A percentile compares a stretch with the other conserved stretches of the same genome.
These are phyloP conservation scores for Dioscorea dumetorum DNA, from an alignment of 106 monocot genomes.

Conservation along the genomic window DNA sequence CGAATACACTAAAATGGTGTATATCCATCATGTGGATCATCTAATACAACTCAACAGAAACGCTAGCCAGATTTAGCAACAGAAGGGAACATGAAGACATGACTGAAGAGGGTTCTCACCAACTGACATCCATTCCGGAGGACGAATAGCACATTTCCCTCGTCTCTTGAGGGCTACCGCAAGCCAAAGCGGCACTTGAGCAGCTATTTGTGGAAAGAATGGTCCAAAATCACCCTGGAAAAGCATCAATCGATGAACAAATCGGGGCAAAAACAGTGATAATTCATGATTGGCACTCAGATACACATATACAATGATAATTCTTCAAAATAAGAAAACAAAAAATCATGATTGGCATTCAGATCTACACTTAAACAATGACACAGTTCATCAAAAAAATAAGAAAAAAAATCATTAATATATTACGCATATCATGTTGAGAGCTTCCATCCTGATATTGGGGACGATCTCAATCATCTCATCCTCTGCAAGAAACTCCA, in stretches of 20 bases:
- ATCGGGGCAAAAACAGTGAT: not conserved
- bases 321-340: not conserved
- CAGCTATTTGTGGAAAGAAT: slow-evolving; percentile 51
- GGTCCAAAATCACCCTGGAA: slow-evolving; percentile 68
- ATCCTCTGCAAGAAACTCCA: slow-evolving; percentile 89
- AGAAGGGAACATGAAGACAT: not conserved
- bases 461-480: slow-evolving; percentile 84
- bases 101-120: slow-evolving; percentile 18
- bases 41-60: no score
- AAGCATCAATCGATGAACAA: not conserved
- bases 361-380: no score
- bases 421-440: slow-evolving; percentile 81
- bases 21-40: no score
- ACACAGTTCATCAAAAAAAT: not conserved
- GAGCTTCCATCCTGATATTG: slow-evolving; percentile 75
- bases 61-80: no score
- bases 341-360: no score
- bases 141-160: slow-evolving; percentile 50
- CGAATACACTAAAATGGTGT: no score
- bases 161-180: slow-evolving; percentile 53
- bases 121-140: slow-evolving; percentile 68
- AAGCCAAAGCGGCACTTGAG: slow-evolving; percentile 32
- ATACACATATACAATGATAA: not conserved
- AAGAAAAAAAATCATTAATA: not conserved
- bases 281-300: not conserved